phyloP scores from a whole-genome alignment of 176 grass and related monocot genomes.

The Zoysia japonica region DNA sequence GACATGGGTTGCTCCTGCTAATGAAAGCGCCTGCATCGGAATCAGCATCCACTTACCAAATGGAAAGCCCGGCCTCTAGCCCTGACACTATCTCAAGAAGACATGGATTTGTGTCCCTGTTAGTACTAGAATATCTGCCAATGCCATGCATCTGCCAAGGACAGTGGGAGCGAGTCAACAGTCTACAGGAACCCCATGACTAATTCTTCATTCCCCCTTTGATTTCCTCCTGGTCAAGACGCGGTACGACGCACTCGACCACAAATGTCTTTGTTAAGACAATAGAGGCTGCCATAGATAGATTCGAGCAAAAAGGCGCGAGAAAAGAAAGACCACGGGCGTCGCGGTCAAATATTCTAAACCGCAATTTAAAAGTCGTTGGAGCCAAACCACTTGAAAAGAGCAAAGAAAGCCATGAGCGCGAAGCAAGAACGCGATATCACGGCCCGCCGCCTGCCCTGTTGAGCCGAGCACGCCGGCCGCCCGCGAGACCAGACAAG shows the following conservation, averaged over 20 bases:
- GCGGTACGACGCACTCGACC: not conserved
- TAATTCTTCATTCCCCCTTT: not conserved
- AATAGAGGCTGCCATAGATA: not conserved
- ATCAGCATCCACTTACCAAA: not conserved
- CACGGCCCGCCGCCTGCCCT: not conserved
- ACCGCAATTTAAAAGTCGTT: constrained; percentile 43
- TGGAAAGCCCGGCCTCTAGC: not conserved
- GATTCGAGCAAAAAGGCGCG: not conserved
- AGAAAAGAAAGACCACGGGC: constrained; percentile 48
- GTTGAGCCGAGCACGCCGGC: not conserved
- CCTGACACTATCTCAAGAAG: not conserved
- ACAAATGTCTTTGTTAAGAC: constrained; percentile 12
- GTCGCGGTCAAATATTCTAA: constrained; percentile 52
- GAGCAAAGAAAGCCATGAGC: constrained; percentile 38
- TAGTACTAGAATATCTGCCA: not conserved
- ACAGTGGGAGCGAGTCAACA: not conserved
- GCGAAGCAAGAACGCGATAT: constrained; percentile 8
- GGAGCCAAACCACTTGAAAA: constrained; percentile 47
- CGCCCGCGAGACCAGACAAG: constrained; percentile 15
- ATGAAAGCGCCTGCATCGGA: constrained; percentile 12
- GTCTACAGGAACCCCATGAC: not conserved
- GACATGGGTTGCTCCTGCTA: not conserved
- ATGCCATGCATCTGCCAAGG: no score
- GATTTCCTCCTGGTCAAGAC: not conserved
- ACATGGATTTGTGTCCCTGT: not conserved